Evolutionary conservation across 2,329 filamentous ascomycete species (phyloP).

Genomic region (Alternaria viburni): DNA sequence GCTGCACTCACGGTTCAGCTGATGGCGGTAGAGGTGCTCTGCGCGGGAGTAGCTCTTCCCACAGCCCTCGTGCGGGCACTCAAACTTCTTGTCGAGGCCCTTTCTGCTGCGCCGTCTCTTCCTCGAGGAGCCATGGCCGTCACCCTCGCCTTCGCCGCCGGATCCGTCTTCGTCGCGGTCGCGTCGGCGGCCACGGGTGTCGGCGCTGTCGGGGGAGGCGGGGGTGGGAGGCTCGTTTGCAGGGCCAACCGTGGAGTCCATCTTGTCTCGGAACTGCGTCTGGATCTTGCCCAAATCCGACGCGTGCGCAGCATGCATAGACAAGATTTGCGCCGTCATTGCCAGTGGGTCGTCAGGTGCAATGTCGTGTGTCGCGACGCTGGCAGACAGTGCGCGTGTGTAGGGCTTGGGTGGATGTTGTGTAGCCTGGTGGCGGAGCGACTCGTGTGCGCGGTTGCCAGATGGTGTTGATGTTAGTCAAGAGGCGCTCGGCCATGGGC

Average conservation of each 20-base stretch:
- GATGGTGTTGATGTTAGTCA: conserved; percentile 20
- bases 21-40: conserved; percentile 95
- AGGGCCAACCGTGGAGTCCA: conserved; percentile 38
- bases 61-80: conserved; percentile 82
- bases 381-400: conserved; percentile 18
- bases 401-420: conserved; percentile 20
- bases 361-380: conserved; percentile 13
- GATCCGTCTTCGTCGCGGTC: conserved; percentile 41
- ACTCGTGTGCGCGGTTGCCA: conserved; percentile 22
- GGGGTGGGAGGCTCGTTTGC: conserved; percentile 40
- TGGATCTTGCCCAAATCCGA: conserved; percentile 45
- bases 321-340: conserved; percentile 49
- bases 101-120: conserved; percentile 76
- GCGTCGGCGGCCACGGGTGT: conserved; percentile 47
- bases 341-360: conserved; percentile 21
- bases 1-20: conserved; percentile 78
- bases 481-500: conserved; percentile 23
- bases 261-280: conserved; percentile 43
- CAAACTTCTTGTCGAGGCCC: conserved; percentile 73
- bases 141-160: conserved; percentile 34
- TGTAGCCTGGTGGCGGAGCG: conserved; percentile 24
- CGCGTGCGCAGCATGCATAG: conserved; percentile 46
- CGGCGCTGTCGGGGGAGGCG: conserved; percentile 43
- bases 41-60: conserved; percentile 96
- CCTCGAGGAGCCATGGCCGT: conserved; percentile 44